A percentile compares a stretch with the other conserved stretches of the same genome.
phyloP scores from a whole-genome alignment of 441 rosid genomes.

The Pelargonium citronellum region DNA sequence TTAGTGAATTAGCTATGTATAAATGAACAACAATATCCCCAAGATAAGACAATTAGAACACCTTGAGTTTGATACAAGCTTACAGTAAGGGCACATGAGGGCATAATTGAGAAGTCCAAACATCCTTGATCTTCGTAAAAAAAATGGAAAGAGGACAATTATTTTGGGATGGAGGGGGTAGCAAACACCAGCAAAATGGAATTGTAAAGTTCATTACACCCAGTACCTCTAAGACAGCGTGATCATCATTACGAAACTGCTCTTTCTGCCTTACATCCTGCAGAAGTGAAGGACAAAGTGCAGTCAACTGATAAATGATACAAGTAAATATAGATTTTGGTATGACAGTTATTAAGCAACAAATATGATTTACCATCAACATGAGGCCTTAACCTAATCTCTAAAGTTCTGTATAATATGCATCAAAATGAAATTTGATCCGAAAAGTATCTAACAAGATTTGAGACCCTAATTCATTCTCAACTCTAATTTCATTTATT shows the following conservation, averaged over 20 bases:
- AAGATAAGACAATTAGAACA: too few species aligned
- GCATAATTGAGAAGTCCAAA: too few species aligned
- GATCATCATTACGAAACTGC: conserved; percentile 42
- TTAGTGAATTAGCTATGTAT: too few species aligned
- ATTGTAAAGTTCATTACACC: neutral
- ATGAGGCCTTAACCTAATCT: neutral
- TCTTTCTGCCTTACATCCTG: conserved; percentile 63
- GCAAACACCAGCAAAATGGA: neutral
- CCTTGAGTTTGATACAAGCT: too few species aligned
- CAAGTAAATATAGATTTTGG: conserved; percentile 5
- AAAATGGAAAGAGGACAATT: neutral
- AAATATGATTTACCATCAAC: neutral
- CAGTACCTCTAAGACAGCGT: conserved; percentile 50
- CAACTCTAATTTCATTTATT: neutral
- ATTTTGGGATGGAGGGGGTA: neutral
- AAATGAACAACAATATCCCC: too few species aligned
- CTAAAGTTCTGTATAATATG: neutral
- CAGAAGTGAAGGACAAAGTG: conserved; percentile 15
- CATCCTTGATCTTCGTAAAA: neutral
- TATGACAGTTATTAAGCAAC: neutral
- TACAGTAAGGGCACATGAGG: too few species aligned
- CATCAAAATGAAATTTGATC: neutral
- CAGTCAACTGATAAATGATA: neutral
- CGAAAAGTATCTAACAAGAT: neutral
- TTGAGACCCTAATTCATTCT: neutral